These are phyloP conservation scores for Deinandra increscens DNA, from an alignment of 129 eudicot species.

Conservation along the genomic window DNA sequence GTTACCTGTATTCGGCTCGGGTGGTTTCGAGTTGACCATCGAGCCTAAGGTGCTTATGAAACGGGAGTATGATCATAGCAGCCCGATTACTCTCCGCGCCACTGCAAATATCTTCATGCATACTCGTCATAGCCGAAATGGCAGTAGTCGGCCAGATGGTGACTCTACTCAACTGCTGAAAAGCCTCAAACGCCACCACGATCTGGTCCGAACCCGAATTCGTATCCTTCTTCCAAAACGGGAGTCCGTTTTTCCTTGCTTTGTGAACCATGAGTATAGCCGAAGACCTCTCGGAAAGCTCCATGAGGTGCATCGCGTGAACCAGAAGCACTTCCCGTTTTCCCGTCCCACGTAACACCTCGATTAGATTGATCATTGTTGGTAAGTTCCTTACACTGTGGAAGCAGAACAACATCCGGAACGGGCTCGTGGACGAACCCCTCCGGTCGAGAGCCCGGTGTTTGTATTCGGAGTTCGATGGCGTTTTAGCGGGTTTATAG, in stretches of 20 bases:
- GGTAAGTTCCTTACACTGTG: slow-evolving; percentile 64
- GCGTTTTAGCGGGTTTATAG: slow-evolving; percentile 62
- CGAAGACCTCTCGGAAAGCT: slow-evolving; percentile 80
- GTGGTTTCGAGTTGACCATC: slow-evolving; percentile 76
- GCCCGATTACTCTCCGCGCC: slow-evolving; percentile 61
- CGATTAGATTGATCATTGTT: slow-evolving; percentile 65
- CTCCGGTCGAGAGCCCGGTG: slow-evolving; percentile 54
- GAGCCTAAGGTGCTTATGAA: slow-evolving; percentile 63
- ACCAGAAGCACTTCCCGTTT: slow-evolving; percentile 63
- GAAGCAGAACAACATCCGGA: slow-evolving; percentile 72
- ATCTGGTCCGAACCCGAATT: slow-evolving; percentile 51
- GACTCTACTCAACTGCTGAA: slow-evolving; percentile 56
- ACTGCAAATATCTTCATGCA: slow-evolving; percentile 68
- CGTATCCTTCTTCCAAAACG: slow-evolving; percentile 66
- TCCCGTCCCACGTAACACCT: slow-evolving; percentile 75
- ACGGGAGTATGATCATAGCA: slow-evolving; percentile 73
- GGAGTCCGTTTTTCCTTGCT: slow-evolving; percentile 70
- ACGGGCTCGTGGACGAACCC: slow-evolving; percentile 40
- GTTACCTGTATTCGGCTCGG: slow-evolving; percentile 52
- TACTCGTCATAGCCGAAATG: slow-evolving; percentile 53
- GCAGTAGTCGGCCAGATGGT: slow-evolving; percentile 70
- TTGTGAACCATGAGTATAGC: slow-evolving; percentile 83
- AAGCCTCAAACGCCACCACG: slow-evolving; percentile 75
- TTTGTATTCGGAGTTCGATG: slow-evolving; percentile 46
- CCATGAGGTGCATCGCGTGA: slow-evolving; percentile 89